A percentile compares a stretch with the other conserved stretches of the same genome.
Evolutionary conservation across 345 rosid species (phyloP).

Genomic region (Erysimum cheiranthoides): DNA sequence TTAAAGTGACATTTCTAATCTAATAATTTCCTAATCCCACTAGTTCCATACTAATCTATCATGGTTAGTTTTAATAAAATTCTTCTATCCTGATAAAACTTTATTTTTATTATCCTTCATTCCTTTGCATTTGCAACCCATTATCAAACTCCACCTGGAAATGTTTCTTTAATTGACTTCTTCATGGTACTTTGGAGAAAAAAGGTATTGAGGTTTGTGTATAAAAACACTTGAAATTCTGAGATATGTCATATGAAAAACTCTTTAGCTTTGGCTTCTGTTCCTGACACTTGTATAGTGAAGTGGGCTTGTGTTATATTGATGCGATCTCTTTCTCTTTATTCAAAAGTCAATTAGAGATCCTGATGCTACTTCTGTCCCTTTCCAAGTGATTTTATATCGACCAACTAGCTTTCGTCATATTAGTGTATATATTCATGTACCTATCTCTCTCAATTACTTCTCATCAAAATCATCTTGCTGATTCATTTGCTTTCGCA

Average conservation of each 20-base stretch:
- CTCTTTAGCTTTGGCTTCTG: conserved; percentile 38
- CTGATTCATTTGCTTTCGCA: conserved; percentile 16
- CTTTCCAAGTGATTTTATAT: conserved; percentile 46
- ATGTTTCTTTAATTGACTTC: conserved; percentile 46
- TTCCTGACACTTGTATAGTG: conserved; percentile 40
- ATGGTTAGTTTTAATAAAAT: conserved; percentile 36
- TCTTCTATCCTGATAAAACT: conserved; percentile 32
- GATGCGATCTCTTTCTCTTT: conserved; percentile 36
- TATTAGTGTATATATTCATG: conserved; percentile 38
- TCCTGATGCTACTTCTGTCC: conserved; percentile 44
- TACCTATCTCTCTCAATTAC: conserved; percentile 31
- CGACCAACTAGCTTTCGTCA: conserved; percentile 45
- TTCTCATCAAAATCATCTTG: conserved; percentile 26
- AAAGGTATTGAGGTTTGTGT: conserved; percentile 40
- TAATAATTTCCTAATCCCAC: conserved; percentile 42
- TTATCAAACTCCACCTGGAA: conserved; percentile 45
- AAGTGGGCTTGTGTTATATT: conserved; percentile 39
- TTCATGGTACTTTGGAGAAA: conserved; percentile 38
- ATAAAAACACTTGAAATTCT: conserved; percentile 40
- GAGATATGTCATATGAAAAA: conserved; percentile 38
- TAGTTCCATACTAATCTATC: conserved; percentile 40
- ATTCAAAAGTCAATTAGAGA: conserved; percentile 21
- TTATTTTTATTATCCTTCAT: conserved; percentile 26
- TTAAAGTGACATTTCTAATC: conserved; percentile 35
- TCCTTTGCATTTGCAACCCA: conserved; percentile 46